These are phyloP conservation scores for Kwoniella sp. DNA, from an alignment of 768 basidiomycete species.

Conservation along the genomic window DNA sequence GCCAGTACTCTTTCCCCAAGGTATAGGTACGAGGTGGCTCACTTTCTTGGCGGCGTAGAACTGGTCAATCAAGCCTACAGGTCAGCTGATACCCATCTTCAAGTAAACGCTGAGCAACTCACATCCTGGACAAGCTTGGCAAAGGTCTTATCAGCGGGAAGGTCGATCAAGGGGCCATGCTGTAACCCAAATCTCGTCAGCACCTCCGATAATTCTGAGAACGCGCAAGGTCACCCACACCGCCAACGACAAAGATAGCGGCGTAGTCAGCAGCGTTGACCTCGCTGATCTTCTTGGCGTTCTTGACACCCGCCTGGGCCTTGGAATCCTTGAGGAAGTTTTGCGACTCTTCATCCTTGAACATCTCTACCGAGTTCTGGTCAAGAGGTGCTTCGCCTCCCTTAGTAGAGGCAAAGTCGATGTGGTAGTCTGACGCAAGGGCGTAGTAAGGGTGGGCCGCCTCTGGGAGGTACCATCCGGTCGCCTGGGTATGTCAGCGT, in stretches of 20 bases:
- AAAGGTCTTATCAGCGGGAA: slow-evolving; percentile 60
- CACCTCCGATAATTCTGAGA: background rate
- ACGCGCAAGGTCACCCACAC: slow-evolving; percentile 50
- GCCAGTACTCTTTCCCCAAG: background rate
- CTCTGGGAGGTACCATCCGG: slow-evolving; percentile 73
- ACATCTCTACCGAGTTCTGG: slow-evolving; percentile 53
- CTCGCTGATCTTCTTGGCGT: slow-evolving; percentile 61
- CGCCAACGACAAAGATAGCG: slow-evolving; percentile 73
- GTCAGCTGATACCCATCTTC: background rate
- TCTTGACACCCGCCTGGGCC: slow-evolving; percentile 57
- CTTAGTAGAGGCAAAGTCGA: slow-evolving; percentile 61
- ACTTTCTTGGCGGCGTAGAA: slow-evolving; percentile 65
- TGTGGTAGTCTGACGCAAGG: slow-evolving; percentile 55
- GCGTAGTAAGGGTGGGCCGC: slow-evolving; percentile 68
- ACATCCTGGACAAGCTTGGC: slow-evolving; percentile 60
- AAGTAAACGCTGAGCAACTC: slow-evolving; percentile 22
- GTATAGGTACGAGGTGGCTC: too few relatives aligned
- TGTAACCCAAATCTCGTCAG: background rate
- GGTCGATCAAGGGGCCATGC: slow-evolving; percentile 71
- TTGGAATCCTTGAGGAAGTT: slow-evolving; percentile 61
- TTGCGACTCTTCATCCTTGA: slow-evolving; percentile 58
- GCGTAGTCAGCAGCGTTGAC: slow-evolving; percentile 63
- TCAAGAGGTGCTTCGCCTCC: slow-evolving; percentile 72
- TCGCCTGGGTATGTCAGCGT: background rate
- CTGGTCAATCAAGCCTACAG: slow-evolving; percentile 46